Conservation (phyloP, 2,329 filamentous ascomycete genomes). For the Dothideomycetes sp. region DNA sequence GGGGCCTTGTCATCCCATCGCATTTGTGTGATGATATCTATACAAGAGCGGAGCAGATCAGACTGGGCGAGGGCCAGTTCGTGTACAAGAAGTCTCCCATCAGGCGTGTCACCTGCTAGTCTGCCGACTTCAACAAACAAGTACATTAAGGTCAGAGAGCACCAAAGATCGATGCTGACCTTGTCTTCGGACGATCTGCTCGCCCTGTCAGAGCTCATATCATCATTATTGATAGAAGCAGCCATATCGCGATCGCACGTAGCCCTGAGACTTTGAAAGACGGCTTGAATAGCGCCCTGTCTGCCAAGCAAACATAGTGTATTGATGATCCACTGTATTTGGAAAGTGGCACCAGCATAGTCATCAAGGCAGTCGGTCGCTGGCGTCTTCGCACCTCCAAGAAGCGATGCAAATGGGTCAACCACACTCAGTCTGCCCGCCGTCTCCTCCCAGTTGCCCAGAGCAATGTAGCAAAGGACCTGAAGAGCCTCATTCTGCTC, state of each 20-base stretch:
- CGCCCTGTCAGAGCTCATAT: not conserved
- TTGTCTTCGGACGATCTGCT: constrained; percentile 12
- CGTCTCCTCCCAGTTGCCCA: constrained; percentile 40
- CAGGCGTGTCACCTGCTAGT: constrained; percentile 18
- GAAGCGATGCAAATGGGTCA: constrained; percentile 8
- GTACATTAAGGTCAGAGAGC: constrained; percentile 37
- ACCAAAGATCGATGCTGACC: constrained; percentile 34
- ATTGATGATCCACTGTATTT: constrained; percentile 27
- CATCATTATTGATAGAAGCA: constrained; percentile 6
- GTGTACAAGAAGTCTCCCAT: constrained; percentile 16
- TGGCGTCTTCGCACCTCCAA: constrained; percentile 2
- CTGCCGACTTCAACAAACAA: constrained; percentile 36
- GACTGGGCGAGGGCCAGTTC: constrained; percentile 32
- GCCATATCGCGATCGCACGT: constrained; percentile 16
- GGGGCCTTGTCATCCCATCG: constrained; percentile 48
- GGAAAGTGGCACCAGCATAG: constrained; percentile 6
- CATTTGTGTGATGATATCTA: constrained; percentile 43
- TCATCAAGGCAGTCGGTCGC: constrained; percentile 1
- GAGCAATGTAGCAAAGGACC: constrained; percentile 33
- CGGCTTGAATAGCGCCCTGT: constrained; percentile 26
- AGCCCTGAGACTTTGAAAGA: constrained; percentile 28
- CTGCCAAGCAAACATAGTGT: constrained; percentile 32
- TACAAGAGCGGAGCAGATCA: constrained; percentile 59
- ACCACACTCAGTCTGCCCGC: constrained; percentile 22
- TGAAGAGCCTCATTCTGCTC: constrained; percentile 27